These are phyloP conservation scores for Hypoxylon fragiforme DNA, from an alignment of 495 filamentous ascomycete genomes.

Conservation along the genomic window DNA sequence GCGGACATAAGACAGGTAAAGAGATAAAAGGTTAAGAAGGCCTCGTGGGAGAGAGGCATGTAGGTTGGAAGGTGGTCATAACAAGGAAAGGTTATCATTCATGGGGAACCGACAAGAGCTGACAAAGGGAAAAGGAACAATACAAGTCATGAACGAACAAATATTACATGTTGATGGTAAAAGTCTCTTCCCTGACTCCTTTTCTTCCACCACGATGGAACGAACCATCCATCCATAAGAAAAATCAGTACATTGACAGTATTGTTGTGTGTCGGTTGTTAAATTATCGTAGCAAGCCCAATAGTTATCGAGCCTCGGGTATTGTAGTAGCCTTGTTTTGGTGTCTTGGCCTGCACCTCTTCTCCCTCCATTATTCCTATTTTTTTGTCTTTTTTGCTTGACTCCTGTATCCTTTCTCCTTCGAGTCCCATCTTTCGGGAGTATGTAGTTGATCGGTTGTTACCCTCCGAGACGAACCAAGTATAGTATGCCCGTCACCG, in stretches of 20 bases:
- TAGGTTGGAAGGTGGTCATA: conserved; percentile 31
- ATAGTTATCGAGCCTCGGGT: conserved; percentile 28
- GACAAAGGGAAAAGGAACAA: conserved; percentile 43
- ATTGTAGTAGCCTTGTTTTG: conserved; percentile 16
- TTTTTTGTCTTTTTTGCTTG: too few species aligned
- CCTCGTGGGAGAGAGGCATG: conserved; percentile 7
- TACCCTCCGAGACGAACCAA: conserved; percentile 12
- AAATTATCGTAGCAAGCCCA: conserved; percentile 31
- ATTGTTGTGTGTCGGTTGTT: conserved; percentile 30
- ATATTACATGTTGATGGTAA: conserved; percentile 55
- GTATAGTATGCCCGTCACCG: conserved; percentile 20
- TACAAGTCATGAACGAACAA: conserved; percentile 45
- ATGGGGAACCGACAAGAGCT: conserved; percentile 34
- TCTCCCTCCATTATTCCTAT: not conserved
- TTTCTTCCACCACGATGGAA: conserved; percentile 20
- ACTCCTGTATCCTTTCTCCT: too few species aligned
- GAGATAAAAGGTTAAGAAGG: conserved; percentile 12
- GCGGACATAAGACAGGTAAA: not conserved
- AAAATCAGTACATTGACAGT: conserved; percentile 17
- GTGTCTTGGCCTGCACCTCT: not conserved
- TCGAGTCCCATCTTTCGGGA: conserved; percentile 8
- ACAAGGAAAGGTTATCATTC: conserved; percentile 38
- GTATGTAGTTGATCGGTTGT: conserved; percentile 12
- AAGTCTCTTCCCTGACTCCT: conserved; percentile 39
- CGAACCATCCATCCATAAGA: conserved; percentile 12